phyloP scores from a whole-genome alignment of 108 stramenopile species.

The Cyclotella choctawhatcheeana region DNA sequence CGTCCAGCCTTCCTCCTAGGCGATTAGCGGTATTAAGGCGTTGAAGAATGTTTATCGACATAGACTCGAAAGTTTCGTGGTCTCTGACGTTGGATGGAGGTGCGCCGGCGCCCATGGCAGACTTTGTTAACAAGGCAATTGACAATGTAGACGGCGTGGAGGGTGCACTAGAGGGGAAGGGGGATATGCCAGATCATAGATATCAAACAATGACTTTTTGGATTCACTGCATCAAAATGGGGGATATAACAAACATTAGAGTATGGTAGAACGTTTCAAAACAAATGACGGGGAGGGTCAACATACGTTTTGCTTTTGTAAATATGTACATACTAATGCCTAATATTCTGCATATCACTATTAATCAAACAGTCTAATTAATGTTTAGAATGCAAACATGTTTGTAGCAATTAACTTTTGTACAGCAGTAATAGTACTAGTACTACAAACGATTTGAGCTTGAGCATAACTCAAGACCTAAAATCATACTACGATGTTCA shows the following conservation, averaged over 20 bases:
- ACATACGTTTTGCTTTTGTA: too few relatives aligned
- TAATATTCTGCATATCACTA: too few relatives aligned
- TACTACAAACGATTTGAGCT: too few relatives aligned
- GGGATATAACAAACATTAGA: constrained; percentile 7
- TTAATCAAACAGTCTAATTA: too few relatives aligned
- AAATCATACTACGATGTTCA: too few relatives aligned
- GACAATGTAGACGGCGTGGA: constrained; percentile 20
- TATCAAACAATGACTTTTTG: constrained; percentile 23
- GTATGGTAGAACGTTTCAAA: neutral
- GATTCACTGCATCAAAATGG: constrained; percentile 23
- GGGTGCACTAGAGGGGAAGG: constrained; percentile 31
- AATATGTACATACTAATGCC: too few relatives aligned
- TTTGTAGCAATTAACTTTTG: too few relatives aligned
- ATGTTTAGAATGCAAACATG: too few relatives aligned
- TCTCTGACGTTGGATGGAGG: neutral
- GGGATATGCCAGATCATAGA: constrained; percentile 14
- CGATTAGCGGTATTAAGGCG: constrained; percentile 13
- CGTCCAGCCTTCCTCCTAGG: too few relatives aligned
- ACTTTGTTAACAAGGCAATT: constrained; percentile 28
- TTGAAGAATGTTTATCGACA: constrained; percentile 13
- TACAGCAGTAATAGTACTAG: too few relatives aligned
- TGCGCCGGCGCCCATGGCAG: constrained; percentile 18
- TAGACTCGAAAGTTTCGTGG: neutral
- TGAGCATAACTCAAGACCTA: too few relatives aligned
- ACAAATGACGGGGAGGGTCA: too few relatives aligned